These are phyloP conservation scores for Eimeria praecox DNA, from an alignment of 169 alveolate species.

Conservation along the genomic window DNA sequence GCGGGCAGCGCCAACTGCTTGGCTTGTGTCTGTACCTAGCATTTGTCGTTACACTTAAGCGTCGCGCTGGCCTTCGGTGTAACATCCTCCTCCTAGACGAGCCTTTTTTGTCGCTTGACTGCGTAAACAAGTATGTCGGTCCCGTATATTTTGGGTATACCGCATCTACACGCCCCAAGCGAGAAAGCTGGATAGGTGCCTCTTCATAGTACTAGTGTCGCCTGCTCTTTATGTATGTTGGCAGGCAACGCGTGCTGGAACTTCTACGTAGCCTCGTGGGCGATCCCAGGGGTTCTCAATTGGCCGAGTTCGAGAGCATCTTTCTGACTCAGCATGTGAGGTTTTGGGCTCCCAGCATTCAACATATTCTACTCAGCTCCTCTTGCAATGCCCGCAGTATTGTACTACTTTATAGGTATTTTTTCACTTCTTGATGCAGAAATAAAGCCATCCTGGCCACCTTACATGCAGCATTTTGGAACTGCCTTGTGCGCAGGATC, in stretches of 20 bases:
- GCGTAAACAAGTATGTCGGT: slow-evolving; percentile 33
- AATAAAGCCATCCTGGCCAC: not conserved
- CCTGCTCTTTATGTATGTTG: not conserved
- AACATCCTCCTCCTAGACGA: slow-evolving; percentile 50
- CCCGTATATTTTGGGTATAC: not conserved
- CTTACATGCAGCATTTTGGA: not conserved
- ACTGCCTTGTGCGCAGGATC: slow-evolving; percentile 48
- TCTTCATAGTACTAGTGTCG: not conserved
- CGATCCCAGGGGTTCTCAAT: slow-evolving; percentile 27
- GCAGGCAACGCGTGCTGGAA: slow-evolving; percentile 49
- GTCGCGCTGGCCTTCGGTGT: slow-evolving; percentile 73
- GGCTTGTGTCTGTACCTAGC: slow-evolving; percentile 70
- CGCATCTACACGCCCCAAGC: not conserved
- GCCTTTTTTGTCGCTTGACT: slow-evolving; percentile 62
- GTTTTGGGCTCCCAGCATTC: not conserved
- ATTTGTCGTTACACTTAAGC: slow-evolving; percentile 49
- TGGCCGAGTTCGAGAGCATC: slow-evolving; percentile 64
- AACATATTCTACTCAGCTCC: not conserved
- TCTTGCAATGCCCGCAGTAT: not conserved
- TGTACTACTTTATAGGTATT: not conserved
- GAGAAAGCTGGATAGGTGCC: not conserved
- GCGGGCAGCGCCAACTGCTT: slow-evolving; percentile 70
- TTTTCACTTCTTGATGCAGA: not conserved
- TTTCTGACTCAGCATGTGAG: slow-evolving; percentile 57
- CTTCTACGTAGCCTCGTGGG: slow-evolving; percentile 54